Conservation (phyloP, 2,329 filamentous ascomycete genomes). For the Penicillium oxalicum region DNA sequence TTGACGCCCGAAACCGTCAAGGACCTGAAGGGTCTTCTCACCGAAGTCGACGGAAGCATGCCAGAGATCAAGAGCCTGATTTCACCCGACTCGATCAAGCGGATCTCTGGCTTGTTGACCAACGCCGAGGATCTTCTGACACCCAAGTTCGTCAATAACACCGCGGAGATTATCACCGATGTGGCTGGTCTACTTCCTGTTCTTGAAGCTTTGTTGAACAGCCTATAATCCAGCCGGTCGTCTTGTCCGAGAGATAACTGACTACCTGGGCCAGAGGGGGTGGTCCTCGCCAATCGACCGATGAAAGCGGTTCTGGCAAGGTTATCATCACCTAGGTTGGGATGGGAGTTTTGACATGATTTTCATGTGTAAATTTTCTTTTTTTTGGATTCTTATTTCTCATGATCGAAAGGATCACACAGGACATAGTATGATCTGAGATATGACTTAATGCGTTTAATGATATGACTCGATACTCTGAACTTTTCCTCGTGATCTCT, state of each 20-base stretch:
- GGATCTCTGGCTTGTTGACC: conserved; percentile 18
- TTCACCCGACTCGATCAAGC: conserved; percentile 19
- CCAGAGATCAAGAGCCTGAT: conserved; percentile 27
- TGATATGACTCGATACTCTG: conserved; percentile 7
- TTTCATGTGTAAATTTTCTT: conserved; percentile 9
- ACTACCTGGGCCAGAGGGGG: too few species aligned
- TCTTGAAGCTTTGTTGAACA: conserved; percentile 16
- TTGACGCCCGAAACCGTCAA: conserved; percentile 23
- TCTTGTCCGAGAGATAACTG: background rate
- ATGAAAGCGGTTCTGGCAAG: too few species aligned
- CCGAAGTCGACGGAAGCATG: conserved; percentile 22
- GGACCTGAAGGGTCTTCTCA: conserved; percentile 23
- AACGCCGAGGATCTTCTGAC: background rate
- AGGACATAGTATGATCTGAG: conserved; percentile 11
- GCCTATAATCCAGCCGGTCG: conserved; percentile 7
- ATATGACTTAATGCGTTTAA: conserved; percentile 20
- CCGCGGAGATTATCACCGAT: conserved; percentile 14
- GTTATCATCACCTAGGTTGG: conserved; percentile 1
- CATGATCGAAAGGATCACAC: conserved; percentile 9
- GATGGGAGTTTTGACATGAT: conserved; percentile 4
- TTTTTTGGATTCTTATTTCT: too few species aligned
- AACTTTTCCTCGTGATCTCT: background rate
- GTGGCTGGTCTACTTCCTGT: conserved; percentile 17
- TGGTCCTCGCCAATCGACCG: too few species aligned
- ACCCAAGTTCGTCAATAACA: conserved; percentile 24